These are phyloP conservation scores for Penicillium ucsense DNA, from an alignment of 495 filamentous ascomycete genomes.

Conservation along the genomic window DNA sequence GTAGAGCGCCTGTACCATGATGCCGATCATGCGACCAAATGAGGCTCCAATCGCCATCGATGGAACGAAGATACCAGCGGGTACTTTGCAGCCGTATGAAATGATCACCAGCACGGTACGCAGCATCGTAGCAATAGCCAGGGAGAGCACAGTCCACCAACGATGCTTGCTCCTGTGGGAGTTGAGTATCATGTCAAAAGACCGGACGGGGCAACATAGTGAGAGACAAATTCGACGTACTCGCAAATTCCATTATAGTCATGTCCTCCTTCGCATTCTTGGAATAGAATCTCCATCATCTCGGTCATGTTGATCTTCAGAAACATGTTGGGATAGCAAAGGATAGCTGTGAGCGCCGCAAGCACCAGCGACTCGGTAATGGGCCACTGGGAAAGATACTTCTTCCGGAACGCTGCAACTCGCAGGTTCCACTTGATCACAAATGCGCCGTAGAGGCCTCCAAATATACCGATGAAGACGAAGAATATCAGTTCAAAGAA, in stretches of 20 bases:
- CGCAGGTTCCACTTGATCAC: slow-evolving; percentile 98
- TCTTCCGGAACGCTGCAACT: slow-evolving; percentile 87
- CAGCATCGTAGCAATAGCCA: slow-evolving; percentile 71
- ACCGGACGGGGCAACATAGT: no score
- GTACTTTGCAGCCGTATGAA: slow-evolving; percentile 96
- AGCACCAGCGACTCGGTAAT: slow-evolving; percentile 81
- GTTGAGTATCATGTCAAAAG: slow-evolving; percentile 9
- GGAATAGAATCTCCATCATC: slow-evolving; percentile 96
- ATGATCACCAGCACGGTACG: slow-evolving; percentile 85
- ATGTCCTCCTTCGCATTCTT: slow-evolving; percentile 86
- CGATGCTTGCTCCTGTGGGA: slow-evolving; percentile 45
- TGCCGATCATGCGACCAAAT: slow-evolving; percentile 89
- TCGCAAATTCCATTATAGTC: slow-evolving; percentile 92
- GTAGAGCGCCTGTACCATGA: slow-evolving; percentile 82
- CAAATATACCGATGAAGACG: slow-evolving; percentile 83
- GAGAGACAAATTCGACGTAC: slow-evolving; percentile 22
- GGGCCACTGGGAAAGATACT: slow-evolving; percentile 76
- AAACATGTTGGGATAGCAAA: slow-evolving; percentile 96
- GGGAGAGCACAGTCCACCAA: slow-evolving; percentile 70
- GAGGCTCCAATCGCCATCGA: slow-evolving; percentile 96
- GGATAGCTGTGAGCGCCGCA: slow-evolving; percentile 71
- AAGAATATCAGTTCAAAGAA: slow-evolving; percentile 96
- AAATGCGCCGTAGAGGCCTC: slow-evolving; percentile 90
- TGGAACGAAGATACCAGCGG: slow-evolving; percentile 93
- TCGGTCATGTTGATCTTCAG: slow-evolving; percentile 97